Percentiles rank a stretch among this genome's conserved stretches.
Conservation (phyloP, 495 filamentous ascomycete genomes). For the Hypoxylon rickii region DNA sequence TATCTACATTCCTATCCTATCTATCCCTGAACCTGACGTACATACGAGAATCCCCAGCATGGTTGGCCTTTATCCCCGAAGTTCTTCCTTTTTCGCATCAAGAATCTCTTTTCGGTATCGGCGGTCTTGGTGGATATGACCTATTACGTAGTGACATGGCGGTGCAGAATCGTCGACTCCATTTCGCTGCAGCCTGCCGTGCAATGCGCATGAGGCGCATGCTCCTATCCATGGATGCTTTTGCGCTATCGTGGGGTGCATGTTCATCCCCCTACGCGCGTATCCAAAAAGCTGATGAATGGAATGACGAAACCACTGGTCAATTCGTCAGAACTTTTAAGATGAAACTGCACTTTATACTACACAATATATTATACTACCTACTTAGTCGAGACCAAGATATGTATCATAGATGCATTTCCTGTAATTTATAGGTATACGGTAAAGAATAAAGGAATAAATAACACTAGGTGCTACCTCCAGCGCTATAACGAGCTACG, state of each 20-base stretch:
- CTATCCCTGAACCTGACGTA: not conserved
- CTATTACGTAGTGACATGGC: constrained; percentile 18
- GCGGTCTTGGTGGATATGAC: not conserved
- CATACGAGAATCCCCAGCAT: no score
- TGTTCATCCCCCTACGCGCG: not conserved
- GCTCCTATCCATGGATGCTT: not conserved
- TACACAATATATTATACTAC: no score
- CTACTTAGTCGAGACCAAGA: no score
- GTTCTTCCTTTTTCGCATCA: constrained; percentile 9
- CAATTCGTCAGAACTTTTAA: not conserved
- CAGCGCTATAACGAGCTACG: no score
- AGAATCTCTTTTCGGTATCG: not conserved
- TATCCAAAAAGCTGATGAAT: not conserved
- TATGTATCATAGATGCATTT: no score
- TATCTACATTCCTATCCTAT: no score
- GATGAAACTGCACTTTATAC: not conserved
- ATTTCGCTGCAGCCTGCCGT: constrained; percentile 8
- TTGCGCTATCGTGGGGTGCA: constrained; percentile 21
- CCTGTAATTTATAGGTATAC: no score
- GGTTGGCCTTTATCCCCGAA: no score
- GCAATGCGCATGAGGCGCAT: constrained; percentile 22
- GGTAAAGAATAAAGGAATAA: no score
- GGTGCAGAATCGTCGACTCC: not conserved
- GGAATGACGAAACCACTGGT: not conserved
- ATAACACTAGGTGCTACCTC: no score